Evolutionary conservation across 345 rosid genomes (phyloP), one percentile per base, ranked within the genome.

Genomic region (Citrus sp.): DNA sequence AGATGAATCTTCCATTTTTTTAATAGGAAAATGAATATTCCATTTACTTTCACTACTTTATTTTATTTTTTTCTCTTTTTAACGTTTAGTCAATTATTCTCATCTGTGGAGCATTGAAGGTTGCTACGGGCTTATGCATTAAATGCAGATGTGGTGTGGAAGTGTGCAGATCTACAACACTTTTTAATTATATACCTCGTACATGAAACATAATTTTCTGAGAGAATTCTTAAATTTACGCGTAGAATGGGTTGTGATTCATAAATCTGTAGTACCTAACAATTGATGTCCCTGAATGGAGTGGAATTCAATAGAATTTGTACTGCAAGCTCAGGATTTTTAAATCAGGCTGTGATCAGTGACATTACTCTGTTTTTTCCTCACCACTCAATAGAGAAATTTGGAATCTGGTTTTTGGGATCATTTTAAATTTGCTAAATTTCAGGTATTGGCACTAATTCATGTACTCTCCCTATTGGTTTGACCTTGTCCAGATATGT

Each of bases 401-500:
- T 66, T 12, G 14, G 49, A 16, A 66, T 35, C 42, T 66, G 18
- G 49, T 21, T 2, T 35, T 18, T 38, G 9, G 70, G 13, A 35
- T 67, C 71, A 37, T 67, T n/a, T 22, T 37, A 38, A 67, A 34
- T 46, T 42, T 27, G 22, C 58, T 54, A 54, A 46, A 25, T 70
- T 58, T 59, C 2, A 56, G 9, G 69, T 51, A 72, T 76, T 59
- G 35, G 51, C 68, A 62, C 49, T 22, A 35, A 49, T 25, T 34
- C 60, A 49, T 37, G 9, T 62, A 19, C 9, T 35, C 46, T 6
- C 7, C 19, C 37, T 35, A 9, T 46, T 46, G 51, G 51, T 0
- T 13, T 46, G 51, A 46, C 51, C 1, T 12, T 46, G 51, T 12
- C 18, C 83, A 96, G 99, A 89, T 96, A 86, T 89, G 92, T 79